Evolutionary conservation across 805 yeast species (phyloP).

Genomic region (Lipomyces starkeyi): DNA sequence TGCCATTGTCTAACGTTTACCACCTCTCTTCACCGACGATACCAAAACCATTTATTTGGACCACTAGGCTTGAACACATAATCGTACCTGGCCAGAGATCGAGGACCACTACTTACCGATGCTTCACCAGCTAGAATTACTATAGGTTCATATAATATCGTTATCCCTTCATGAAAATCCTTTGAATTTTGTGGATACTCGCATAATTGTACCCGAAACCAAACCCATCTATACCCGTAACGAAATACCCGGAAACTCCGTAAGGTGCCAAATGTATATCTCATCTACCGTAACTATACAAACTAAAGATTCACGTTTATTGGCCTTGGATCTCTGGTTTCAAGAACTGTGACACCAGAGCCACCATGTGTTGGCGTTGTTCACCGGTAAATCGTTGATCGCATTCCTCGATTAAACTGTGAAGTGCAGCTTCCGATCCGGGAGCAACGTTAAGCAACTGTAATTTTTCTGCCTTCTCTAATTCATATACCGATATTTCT

Average conservation of each 20-base stretch:
- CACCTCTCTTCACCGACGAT: too few species aligned
- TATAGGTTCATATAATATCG: too few species aligned
- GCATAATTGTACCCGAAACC: too few species aligned
- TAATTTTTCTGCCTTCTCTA: constrained; percentile 82
- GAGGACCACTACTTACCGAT: too few species aligned
- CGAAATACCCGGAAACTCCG: neutral
- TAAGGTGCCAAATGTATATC: neutral
- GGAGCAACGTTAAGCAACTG: constrained; percentile 87
- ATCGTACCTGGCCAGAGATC: neutral
- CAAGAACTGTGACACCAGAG: constrained; percentile 58
- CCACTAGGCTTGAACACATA: too few species aligned
- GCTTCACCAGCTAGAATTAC: too few species aligned
- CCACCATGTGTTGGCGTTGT: constrained; percentile 63
- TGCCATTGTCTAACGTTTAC: too few species aligned
- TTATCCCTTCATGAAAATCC: too few species aligned
- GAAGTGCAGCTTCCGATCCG: constrained; percentile 75
- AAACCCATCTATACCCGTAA: too few species aligned
- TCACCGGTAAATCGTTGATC: constrained; percentile 81
- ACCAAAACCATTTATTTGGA: too few species aligned
- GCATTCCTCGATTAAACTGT: constrained; percentile 87
- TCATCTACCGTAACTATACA: constrained; percentile 1
- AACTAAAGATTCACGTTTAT: neutral
- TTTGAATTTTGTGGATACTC: too few species aligned
- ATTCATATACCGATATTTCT: constrained; percentile 53
- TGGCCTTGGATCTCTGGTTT: constrained; percentile 45